phyloP scores from a whole-genome alignment of 768 basidiomycete genomes.

The Russula ochroleuca region DNA sequence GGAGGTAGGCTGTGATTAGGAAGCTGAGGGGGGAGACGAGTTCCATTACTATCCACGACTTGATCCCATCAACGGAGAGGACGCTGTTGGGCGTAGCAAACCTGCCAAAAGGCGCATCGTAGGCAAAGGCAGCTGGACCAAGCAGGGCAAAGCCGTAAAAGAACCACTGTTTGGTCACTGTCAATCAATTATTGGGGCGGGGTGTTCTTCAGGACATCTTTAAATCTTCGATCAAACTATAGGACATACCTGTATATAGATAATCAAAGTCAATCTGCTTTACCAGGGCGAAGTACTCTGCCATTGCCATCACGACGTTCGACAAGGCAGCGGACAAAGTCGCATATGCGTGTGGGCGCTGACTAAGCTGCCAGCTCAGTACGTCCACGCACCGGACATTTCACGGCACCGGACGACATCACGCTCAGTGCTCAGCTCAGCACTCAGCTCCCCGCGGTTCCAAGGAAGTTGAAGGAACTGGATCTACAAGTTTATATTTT shows the following conservation, averaged over 20 bases:
- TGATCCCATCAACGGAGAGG: slow-evolving; percentile 51
- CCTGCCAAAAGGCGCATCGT: slow-evolving; percentile 79
- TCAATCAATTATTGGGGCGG: too few relatives aligned
- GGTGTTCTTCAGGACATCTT: background rate
- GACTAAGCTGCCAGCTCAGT: background rate
- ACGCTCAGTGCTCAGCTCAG: too few relatives aligned
- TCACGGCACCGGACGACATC: too few relatives aligned
- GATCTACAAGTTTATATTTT: too few relatives aligned
- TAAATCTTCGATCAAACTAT: background rate
- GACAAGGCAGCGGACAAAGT: background rate
- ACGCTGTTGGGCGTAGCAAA: slow-evolving; percentile 52
- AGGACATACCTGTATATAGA: slow-evolving; percentile 19
- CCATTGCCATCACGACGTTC: background rate
- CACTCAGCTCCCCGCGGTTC: too few relatives aligned
- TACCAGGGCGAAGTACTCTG: slow-evolving; percentile 10
- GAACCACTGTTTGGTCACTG: slow-evolving; percentile 24
- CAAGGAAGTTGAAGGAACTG: too few relatives aligned
- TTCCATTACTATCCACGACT: slow-evolving; percentile 78
- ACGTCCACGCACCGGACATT: too few relatives aligned
- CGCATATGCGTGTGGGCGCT: background rate
- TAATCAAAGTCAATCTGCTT: slow-evolving; percentile 21
- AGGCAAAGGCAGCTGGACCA: slow-evolving; percentile 41
- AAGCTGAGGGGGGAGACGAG: slow-evolving; percentile 57
- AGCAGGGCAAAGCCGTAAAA: slow-evolving; percentile 5
- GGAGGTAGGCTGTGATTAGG: slow-evolving; percentile 44